A percentile compares a stretch with the other conserved stretches of the same genome.
Evolutionary conservation across 495 filamentous ascomycete genomes (phyloP).

Genomic region (Daldinia vernicosa): DNA sequence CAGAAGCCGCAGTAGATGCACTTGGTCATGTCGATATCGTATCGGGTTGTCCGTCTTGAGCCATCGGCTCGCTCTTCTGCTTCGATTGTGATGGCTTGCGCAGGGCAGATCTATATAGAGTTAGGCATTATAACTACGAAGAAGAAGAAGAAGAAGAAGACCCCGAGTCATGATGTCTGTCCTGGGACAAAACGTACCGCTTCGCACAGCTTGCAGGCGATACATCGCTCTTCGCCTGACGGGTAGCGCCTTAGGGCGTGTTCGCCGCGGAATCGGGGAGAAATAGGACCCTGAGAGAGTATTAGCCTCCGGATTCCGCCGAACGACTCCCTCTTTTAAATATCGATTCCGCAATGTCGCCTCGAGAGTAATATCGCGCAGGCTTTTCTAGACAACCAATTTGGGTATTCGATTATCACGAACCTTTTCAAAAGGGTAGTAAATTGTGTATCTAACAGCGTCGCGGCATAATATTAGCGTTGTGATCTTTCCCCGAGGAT

Average conservation of each 20-base stretch:
- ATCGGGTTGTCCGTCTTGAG: constrained; percentile 90
- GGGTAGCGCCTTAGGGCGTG: constrained; percentile 95
- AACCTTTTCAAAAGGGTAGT: constrained; percentile 97
- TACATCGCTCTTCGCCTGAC: constrained; percentile 97
- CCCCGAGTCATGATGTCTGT: background rate
- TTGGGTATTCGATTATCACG: background rate
- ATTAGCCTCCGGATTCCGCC: constrained; percentile 2
- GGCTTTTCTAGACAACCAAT: background rate
- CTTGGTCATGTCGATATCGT: constrained; percentile 99
- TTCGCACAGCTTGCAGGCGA: constrained; percentile 99
- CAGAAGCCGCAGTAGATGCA: constrained; percentile 99
- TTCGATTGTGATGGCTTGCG: constrained; percentile 97
- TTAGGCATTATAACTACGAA: background rate
- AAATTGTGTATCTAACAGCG: constrained; percentile 85
- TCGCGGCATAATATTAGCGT: constrained; percentile 10
- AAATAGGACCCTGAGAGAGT: constrained; percentile 78
- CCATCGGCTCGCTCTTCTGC: constrained; percentile 97
- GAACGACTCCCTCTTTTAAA: background rate
- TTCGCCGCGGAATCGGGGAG: constrained; percentile 95
- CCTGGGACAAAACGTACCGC: constrained; percentile 61
- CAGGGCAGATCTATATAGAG: constrained; percentile 78
- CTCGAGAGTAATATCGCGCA: constrained; percentile 30
- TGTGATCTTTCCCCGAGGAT: background rate
- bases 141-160: background rate
- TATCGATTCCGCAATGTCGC: background rate